A percentile compares a stretch with the other conserved stretches of the same genome.
Conservation (phyloP, 2,329 filamentous ascomycete species). For the Fusarium neocosmosporiellum region DNA sequence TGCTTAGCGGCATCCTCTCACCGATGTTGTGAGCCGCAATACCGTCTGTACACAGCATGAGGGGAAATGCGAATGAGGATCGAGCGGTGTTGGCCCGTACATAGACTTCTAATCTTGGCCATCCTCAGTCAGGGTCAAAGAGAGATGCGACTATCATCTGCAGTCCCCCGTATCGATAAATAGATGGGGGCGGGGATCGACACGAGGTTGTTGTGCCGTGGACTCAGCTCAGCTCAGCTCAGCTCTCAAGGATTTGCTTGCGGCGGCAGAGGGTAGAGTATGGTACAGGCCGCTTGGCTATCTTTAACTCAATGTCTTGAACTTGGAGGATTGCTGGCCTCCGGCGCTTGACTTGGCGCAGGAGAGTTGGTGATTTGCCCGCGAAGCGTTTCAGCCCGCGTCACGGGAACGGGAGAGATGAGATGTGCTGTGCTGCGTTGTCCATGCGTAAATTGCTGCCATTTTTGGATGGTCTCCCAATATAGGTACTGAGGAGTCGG, state of each 20-base stretch:
- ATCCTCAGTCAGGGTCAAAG: conserved; percentile 9
- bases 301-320: conserved; percentile 24
- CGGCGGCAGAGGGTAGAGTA: conserved; percentile 1
- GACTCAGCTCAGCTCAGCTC: neutral
- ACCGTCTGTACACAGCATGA: conserved; percentile 14
- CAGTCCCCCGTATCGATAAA: conserved; percentile 16
- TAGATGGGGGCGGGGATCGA: conserved; percentile 15
- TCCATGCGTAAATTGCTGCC: conserved; percentile 12
- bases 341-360: neutral
- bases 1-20: conserved; percentile 11
- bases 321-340: conserved; percentile 7
- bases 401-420: conserved; percentile 5
- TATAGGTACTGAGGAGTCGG: conserved; percentile 7
- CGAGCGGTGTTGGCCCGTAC: conserved; percentile 13
- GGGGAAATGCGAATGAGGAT: conserved; percentile 1
- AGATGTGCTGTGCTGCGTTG: conserved; percentile 9
- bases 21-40: conserved; percentile 6
- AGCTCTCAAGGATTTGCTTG: neutral
- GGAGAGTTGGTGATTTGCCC: neutral
- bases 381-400: conserved; percentile 26
- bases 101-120: conserved; percentile 7
- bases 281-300: conserved; percentile 27
- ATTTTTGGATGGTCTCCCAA: conserved; percentile 18
- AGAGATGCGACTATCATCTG: conserved; percentile 30
- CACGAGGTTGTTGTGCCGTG: conserved; percentile 13